phyloP scores from a whole-genome alignment of 2,329 filamentous ascomycete genomes.

The Cladosporium sp. region DNA sequence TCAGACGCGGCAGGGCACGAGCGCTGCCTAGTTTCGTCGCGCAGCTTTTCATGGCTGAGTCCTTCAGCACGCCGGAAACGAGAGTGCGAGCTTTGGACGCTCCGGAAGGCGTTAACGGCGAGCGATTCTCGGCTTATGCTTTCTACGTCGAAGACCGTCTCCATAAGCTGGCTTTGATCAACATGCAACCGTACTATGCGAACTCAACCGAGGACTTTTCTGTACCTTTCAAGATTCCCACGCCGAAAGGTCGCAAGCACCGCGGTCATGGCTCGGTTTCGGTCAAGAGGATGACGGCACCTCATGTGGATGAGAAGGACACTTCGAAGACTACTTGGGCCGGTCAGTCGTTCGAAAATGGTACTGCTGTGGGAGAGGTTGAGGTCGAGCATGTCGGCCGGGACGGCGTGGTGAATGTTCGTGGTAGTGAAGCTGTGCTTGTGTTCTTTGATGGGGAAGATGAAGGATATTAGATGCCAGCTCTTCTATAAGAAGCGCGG shows the following conservation, averaged over 20 bases:
- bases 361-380: slow-evolving; percentile 17
- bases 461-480: too few species aligned
- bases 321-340: slow-evolving; percentile 25
- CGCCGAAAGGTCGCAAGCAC: not conserved
- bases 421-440: slow-evolving; percentile 28
- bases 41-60: slow-evolving; percentile 27
- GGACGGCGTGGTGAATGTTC: slow-evolving; percentile 19
- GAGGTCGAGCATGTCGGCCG: slow-evolving; percentile 18
- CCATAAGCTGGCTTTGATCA: slow-evolving; percentile 26
- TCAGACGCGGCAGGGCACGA: slow-evolving; percentile 22
- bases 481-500: too few species aligned
- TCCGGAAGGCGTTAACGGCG: slow-evolving; percentile 18
- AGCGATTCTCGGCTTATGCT: slow-evolving; percentile 26
- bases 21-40: slow-evolving; percentile 25
- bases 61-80: slow-evolving; percentile 24
- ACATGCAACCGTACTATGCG: slow-evolving; percentile 25
- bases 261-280: slow-evolving; percentile 13
- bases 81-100: slow-evolving; percentile 20
- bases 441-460: slow-evolving; percentile 22
- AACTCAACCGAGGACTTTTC: slow-evolving; percentile 26
- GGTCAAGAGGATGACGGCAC: slow-evolving; percentile 27
- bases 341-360: slow-evolving; percentile 25
- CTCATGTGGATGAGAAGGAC: slow-evolving; percentile 23
- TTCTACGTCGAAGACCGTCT: slow-evolving; percentile 22
- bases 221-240: slow-evolving; percentile 16